A percentile compares a stretch with the other conserved stretches of the same genome.
phyloP scores from a whole-genome alignment of 179 eudicot genomes.

The Silene vulgaris region DNA sequence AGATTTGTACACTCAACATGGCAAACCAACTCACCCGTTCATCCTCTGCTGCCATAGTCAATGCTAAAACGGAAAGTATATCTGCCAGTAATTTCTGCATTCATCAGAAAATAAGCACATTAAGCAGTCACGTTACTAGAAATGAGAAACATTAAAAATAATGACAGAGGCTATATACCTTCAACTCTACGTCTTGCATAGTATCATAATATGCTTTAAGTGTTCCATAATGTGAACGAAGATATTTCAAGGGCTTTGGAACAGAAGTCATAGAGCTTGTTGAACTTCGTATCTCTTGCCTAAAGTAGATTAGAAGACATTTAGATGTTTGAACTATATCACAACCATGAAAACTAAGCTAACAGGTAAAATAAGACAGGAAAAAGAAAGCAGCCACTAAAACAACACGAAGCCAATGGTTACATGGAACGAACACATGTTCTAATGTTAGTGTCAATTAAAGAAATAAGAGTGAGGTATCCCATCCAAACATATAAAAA shows the following conservation, averaged over 20 bases:
- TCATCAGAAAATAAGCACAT: conserved; percentile 11
- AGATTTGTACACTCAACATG: background rate
- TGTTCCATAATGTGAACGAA: conserved; percentile 92
- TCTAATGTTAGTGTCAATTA: background rate
- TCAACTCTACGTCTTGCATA: conserved; percentile 61
- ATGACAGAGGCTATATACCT: conserved; percentile 36
- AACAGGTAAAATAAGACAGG: background rate
- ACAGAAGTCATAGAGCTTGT: conserved; percentile 98
- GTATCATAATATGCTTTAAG: conserved; percentile 64
- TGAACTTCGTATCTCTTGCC: conserved; percentile 90
- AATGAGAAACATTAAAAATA: conserved; percentile 4
- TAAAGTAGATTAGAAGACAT: conserved; percentile 26
- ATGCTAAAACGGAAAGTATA: conserved; percentile 90
- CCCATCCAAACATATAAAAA: too few relatives aligned
- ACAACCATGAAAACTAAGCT: background rate
- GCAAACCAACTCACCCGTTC: conserved; percentile 57
- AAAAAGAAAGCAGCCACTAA: background rate
- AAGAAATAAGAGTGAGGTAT: background rate
- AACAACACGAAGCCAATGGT: background rate
- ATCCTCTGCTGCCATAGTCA: conserved; percentile 95
- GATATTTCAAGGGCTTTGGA: conserved; percentile 91
- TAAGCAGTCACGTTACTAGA: background rate
- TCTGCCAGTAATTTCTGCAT: conserved; percentile 77
- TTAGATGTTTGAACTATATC: background rate
- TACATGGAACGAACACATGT: background rate